A percentile compares a stretch with the other conserved stretches of the same genome.
Evolutionary conservation across 2,329 filamentous ascomycete genomes (phyloP).

Genomic region (Ophiognomonia clavigignenti-juglandacearum): DNA sequence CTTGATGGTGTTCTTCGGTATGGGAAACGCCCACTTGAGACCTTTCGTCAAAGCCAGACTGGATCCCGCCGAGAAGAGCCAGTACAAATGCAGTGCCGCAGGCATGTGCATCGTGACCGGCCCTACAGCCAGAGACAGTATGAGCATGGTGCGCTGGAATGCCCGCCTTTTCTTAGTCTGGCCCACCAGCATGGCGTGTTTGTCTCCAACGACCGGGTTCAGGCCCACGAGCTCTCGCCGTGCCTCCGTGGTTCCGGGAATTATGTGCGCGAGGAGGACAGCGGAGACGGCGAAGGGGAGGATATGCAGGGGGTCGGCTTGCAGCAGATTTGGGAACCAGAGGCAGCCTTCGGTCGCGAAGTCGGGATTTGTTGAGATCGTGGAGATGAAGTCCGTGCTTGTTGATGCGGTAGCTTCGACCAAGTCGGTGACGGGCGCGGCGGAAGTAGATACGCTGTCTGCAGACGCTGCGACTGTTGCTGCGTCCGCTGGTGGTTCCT

Average conservation of each 20-base stretch:
- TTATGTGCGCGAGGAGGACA: constrained; percentile 28
- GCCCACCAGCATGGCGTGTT: neutral
- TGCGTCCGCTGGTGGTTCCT: neutral
- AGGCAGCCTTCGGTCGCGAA: constrained; percentile 46
- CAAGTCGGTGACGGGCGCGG: constrained; percentile 18
- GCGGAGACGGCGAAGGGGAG: constrained; percentile 39
- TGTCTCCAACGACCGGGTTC: constrained; percentile 2
- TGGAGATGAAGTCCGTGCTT: constrained; percentile 6
- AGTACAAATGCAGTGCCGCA: constrained; percentile 39
- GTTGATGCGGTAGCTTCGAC: constrained; percentile 18
- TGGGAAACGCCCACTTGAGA: constrained; percentile 23
- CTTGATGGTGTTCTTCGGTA: constrained; percentile 13
- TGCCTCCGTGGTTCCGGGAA: constrained; percentile 25
- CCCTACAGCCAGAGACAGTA: constrained; percentile 27
- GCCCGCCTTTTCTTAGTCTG: constrained; percentile 4
- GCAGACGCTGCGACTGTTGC: neutral
- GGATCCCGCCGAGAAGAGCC: constrained; percentile 30
- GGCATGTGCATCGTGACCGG: constrained; percentile 34
- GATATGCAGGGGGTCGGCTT: constrained; percentile 44
- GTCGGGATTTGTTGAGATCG: constrained; percentile 21
- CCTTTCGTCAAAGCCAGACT: constrained; percentile 19
- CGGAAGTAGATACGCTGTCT: neutral
- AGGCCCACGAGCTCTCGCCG: constrained; percentile 22
- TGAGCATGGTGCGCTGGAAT: constrained; percentile 26
- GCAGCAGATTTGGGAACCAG: constrained; percentile 52